These are phyloP conservation scores for Penstemon davidsonii DNA, from an alignment of 257 asterid genomes.

Conservation along the genomic window DNA sequence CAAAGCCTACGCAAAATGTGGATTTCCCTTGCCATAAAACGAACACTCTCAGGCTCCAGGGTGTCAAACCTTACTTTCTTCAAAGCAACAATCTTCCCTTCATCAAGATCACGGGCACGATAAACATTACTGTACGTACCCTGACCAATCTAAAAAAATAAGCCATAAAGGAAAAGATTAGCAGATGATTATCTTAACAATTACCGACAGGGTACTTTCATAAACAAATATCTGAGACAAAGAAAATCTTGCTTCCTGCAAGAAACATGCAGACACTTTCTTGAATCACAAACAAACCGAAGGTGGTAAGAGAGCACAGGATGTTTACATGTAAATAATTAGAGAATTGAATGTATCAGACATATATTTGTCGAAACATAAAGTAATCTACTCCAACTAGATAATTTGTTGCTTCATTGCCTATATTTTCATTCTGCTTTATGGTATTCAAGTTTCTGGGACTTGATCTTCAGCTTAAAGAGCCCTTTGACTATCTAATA, in stretches of 20 bases:
- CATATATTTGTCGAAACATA: not conserved
- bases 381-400: constrained; percentile 9
- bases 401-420: not conserved
- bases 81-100: constrained; percentile 84
- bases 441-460: no score
- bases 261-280: constrained; percentile 7
- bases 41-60: constrained; percentile 94
- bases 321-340: not conserved
- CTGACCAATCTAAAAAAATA: constrained; percentile 74
- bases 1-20: constrained; percentile 81
- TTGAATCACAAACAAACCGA: constrained; percentile 20
- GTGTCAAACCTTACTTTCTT: constrained; percentile 96
- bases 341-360: not conserved
- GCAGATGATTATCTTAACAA: constrained; percentile 5
- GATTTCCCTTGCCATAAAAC: constrained; percentile 97
- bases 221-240: not conserved
- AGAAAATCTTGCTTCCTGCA: not conserved
- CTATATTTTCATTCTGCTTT: constrained; percentile 4
- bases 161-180: constrained; percentile 20
- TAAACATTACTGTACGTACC: constrained; percentile 95
- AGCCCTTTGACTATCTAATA: not conserved
- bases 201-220: not conserved
- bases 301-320: not conserved
- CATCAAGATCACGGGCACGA: constrained; percentile 90
- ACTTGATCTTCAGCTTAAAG: constrained; percentile 21